These are phyloP conservation scores for Alternaria infectoria DNA, from an alignment of 2,329 filamentous ascomycete species.

Conservation along the genomic window DNA sequence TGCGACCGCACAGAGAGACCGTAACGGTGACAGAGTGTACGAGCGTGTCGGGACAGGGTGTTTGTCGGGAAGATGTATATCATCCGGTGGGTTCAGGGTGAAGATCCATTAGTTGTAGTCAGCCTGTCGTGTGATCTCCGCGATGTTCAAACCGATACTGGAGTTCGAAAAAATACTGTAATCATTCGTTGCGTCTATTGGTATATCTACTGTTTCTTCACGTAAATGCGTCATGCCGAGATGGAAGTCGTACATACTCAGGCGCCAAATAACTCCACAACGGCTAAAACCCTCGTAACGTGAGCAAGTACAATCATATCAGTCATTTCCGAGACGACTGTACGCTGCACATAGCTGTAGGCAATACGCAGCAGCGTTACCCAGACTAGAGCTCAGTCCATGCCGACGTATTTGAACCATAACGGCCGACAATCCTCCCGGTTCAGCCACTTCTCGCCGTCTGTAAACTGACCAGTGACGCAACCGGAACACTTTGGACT, in stretches of 20 bases:
- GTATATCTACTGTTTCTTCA: slow-evolving; percentile 5
- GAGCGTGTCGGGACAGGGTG: background rate
- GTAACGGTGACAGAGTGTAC: background rate
- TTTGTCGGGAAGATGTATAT: slow-evolving; percentile 2
- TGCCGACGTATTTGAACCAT: slow-evolving; percentile 95
- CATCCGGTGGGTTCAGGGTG: background rate
- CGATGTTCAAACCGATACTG: background rate
- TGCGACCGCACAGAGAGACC: background rate
- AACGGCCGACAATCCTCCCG: slow-evolving; percentile 93
- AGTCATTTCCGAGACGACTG: background rate
- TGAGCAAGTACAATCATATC: background rate
- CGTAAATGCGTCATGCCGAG: background rate
- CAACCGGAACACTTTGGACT: slow-evolving; percentile 92
- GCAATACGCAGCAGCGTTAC: background rate
- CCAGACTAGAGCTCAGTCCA: slow-evolving; percentile 59
- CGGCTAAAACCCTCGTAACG: too few species aligned
- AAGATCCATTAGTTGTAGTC: background rate
- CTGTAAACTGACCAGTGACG: slow-evolving; percentile 83
- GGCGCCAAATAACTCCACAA: background rate
- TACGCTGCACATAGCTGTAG: background rate
- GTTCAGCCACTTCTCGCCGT: slow-evolving; percentile 83
- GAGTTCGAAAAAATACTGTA: background rate
- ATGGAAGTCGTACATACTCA: background rate
- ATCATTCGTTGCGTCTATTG: slow-evolving; percentile 4
- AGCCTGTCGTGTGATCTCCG: background rate